Evolutionary conservation across 352 stramenopile genomes (phyloP), one percentile per base, ranked within the genome.

Genomic region (Phytophthora pluvialis): DNA sequence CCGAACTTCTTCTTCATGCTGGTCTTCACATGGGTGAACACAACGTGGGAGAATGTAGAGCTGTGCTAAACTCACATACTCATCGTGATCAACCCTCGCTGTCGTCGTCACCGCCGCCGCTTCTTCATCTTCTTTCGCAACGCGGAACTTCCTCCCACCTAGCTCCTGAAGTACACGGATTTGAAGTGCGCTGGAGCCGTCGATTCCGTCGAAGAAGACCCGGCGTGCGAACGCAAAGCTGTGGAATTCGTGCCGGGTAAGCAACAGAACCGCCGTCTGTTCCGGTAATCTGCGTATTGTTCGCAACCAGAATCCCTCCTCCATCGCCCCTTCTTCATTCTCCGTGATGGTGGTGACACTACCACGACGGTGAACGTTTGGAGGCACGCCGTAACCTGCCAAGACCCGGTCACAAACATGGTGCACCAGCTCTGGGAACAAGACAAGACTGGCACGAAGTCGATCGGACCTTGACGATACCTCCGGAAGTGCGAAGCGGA

Each of bases 141-240:
- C 38, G 6, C 11, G 60, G 56, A 74, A 74, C 16, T 32, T 59
- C 45, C 66, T 59, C 9, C 38, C 36, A 5, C n/a, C 21, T 5
- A 74, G 39, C 31, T 35, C 12, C 40, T 64, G 62, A 32, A 74
- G 54, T 1, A 74, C 48, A 13, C 54, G 60, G 33, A 65, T n/a
- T 70, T 67, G 66, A 5, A 71, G 7, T 4, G 16, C 5, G 9
- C 11, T n/a, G 18, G 60, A 63, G 10, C 25, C 16, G 1, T 66
- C 47, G 9, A 75, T 15, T 10, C 54, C 67, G 3, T 70, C 60
- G 15, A 80, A 81, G 48, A 82, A 82, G 13, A 65, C 48, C 10
- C 64, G 61, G 18, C 59, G 54, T 4, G 67, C 48, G 52, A 84
- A 77, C 5, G 45, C 26, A 31, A 82, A 82, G 25, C 76, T 82